Percentiles rank a stretch among this genome's conserved stretches.
These are phyloP conservation scores for Nicotiana undulata DNA, from an alignment of 257 asterid species.

Conservation along the genomic window DNA sequence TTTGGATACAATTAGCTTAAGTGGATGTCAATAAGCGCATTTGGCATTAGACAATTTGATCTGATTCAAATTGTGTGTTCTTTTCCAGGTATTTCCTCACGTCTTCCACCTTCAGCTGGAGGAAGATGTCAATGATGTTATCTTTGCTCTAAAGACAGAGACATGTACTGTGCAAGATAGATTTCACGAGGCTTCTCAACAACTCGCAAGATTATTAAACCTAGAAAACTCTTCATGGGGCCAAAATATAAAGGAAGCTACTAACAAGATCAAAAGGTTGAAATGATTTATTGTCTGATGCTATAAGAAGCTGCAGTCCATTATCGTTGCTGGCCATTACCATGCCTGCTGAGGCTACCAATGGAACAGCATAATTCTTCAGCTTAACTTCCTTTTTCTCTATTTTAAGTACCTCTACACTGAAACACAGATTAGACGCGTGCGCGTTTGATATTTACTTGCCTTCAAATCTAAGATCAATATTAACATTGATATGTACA, in stretches of 20 bases:
- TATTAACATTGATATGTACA: background rate
- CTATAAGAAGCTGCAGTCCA: background rate
- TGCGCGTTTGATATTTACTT: background rate
- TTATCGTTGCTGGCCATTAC: background rate
- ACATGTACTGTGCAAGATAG: conserved; percentile 29
- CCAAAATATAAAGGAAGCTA: conserved; percentile 30
- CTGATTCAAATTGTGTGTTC: background rate
- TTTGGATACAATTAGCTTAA: background rate
- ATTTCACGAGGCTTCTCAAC: conserved; percentile 35
- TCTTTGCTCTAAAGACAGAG: conserved; percentile 62
- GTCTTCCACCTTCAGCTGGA: conserved; percentile 61
- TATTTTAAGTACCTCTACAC: background rate
- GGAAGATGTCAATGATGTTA: conserved; percentile 78
- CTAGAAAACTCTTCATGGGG: conserved; percentile 32
- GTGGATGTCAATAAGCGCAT: background rate
- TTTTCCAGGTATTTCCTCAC: conserved; percentile 58
- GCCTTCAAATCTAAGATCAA: background rate
- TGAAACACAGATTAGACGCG: background rate
- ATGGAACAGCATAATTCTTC: background rate
- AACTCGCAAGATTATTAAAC: conserved; percentile 30
- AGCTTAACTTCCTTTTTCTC: no score
- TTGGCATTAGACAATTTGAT: background rate
- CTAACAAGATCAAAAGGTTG: conserved; percentile 40
- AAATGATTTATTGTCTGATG: conserved; percentile 9
- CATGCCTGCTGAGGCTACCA: background rate